Evolutionary conservation across 106 monocot genomes (phyloP), one percentile per base, ranked within the genome.

Genomic region (Iris macrosiphon): DNA sequence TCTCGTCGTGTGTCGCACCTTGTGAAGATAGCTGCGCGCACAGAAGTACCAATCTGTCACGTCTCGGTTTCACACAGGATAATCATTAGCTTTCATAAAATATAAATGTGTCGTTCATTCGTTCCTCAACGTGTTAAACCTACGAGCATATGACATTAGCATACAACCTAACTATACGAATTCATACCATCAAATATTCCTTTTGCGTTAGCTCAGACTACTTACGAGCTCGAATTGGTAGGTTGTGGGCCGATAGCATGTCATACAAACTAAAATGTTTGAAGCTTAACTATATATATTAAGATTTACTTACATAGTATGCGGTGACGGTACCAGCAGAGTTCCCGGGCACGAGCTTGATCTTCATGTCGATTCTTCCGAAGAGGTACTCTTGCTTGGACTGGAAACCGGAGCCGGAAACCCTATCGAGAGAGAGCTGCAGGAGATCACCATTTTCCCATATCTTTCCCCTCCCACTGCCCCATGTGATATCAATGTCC

Each of bases 261-360:
- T n/a, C n/a, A n/a, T n/a, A n/a, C n/a, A n/a, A n/a, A n/a, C n/a
- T n/a, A n/a, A n/a, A n/a, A n/a, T n/a, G n/a, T n/a, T n/a, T n/a
- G n/a, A n/a, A n/a, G n/a, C n/a, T n/a, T n/a, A n/a, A n/a, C n/a
- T n/a, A n/a, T n/a, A n/a, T n/a, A n/a, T n/a, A n/a, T n/a, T n/a
- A n/a, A n/a, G n/a, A n/a, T n/a, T n/a, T 37, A 59, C 59, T 44
- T 57, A 67, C 67, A 33, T 67, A 67, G 44, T 46, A 57, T 3
- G 67, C 45, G 40, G 57, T 58, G 57, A 58, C 57, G 40, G 57
- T 58, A 40, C 57, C 57, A 40, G 57, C 57, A 19, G 57, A 58
- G 26, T 58, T 40, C 14, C 37, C 37, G 13, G 57, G 15, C 24
- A 58, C 57, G 35, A 58, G 57, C 24, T 39, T 40, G 19, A 58